A percentile compares a stretch with the other conserved stretches of the same genome.
These are phyloP conservation scores for Penicillium mononematosum DNA, from an alignment of 495 filamentous ascomycete species.

Conservation along the genomic window DNA sequence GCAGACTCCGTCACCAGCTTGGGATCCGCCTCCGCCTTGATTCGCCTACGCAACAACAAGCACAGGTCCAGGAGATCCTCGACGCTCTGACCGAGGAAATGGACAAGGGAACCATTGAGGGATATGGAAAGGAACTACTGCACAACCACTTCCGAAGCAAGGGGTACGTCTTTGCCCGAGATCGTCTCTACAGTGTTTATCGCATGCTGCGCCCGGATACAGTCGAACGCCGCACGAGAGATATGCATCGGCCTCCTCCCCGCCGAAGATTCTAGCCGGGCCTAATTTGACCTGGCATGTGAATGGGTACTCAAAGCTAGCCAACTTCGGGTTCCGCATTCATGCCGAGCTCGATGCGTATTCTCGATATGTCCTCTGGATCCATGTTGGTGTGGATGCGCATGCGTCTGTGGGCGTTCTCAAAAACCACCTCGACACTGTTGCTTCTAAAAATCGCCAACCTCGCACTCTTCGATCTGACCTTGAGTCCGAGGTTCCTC, in stretches of 20 bases:
- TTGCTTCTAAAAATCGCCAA: constrained; percentile 8
- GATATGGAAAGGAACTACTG: constrained; percentile 18
- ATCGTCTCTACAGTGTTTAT: constrained; percentile 19
- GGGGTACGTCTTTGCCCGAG: constrained; percentile 15
- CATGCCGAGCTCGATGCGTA: constrained; percentile 25
- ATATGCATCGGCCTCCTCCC: constrained; percentile 17
- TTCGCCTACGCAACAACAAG: constrained; percentile 5
- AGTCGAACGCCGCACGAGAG: constrained; percentile 11
- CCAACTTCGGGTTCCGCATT: constrained; percentile 23
- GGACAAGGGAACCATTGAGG: constrained; percentile 17
- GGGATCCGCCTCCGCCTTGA: constrained; percentile 13
- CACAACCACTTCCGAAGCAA: constrained; percentile 18
- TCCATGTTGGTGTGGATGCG: constrained; percentile 19
- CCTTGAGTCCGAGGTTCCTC: constrained; percentile 15
- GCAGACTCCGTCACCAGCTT: constrained; percentile 7
- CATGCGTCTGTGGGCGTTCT: constrained; percentile 22
- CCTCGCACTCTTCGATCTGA: constrained; percentile 18
- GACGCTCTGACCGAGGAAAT: constrained; percentile 9
- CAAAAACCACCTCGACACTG: constrained; percentile 20
- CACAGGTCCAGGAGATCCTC: constrained; percentile 11
- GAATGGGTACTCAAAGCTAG: constrained; percentile 22
- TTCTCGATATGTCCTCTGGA: constrained; percentile 25
- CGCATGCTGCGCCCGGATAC: constrained; percentile 15
- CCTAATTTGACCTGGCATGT: constrained; percentile 27
- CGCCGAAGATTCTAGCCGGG: constrained; percentile 20